Conservation (phyloP, 345 rosid genomes). For the Bruguiera parviflora region DNA sequence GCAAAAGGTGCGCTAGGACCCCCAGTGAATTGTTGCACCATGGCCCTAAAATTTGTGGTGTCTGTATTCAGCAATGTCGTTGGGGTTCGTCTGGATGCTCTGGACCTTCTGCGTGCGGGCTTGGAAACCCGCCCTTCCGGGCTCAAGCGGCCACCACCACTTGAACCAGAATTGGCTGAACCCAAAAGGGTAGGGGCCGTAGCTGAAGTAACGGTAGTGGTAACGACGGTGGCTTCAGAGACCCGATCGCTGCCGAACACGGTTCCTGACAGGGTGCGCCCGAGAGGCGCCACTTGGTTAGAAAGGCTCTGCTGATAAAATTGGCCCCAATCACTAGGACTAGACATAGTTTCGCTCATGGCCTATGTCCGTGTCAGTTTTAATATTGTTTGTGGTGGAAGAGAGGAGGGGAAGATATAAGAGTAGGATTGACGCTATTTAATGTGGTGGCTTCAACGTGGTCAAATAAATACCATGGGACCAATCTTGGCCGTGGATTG, state of each 20-base stretch:
- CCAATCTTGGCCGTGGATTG: constrained; percentile 34
- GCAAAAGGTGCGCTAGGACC: constrained; percentile 66
- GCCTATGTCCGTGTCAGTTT: neutral
- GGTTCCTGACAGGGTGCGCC: constrained; percentile 3
- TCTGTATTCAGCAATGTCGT: constrained; percentile 90
- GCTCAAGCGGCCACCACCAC: constrained; percentile 34
- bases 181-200: neutral
- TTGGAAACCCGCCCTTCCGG: constrained; percentile 82
- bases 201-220: constrained; percentile 12
- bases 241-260: constrained; percentile 8
- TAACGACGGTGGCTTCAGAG: constrained; percentile 32
- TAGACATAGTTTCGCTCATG: constrained; percentile 54
- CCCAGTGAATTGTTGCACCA: constrained; percentile 97
- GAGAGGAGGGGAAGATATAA: constrained; percentile 23
- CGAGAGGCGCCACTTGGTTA: neutral
- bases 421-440: constrained; percentile 21
- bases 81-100: constrained; percentile 95
- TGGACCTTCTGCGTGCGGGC: constrained; percentile 75
- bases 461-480: constrained; percentile 37
- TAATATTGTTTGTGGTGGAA: neutral
- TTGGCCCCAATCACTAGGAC: constrained; percentile 63
- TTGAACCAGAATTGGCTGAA: constrained; percentile 7
- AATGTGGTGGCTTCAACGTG: constrained; percentile 30
- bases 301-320: constrained; percentile 49
- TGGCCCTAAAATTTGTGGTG: constrained; percentile 84